These are phyloP conservation scores for Fragilariopsis cylindrus DNA, from an alignment of 108 stramenopile genomes.

Conservation along the genomic window DNA sequence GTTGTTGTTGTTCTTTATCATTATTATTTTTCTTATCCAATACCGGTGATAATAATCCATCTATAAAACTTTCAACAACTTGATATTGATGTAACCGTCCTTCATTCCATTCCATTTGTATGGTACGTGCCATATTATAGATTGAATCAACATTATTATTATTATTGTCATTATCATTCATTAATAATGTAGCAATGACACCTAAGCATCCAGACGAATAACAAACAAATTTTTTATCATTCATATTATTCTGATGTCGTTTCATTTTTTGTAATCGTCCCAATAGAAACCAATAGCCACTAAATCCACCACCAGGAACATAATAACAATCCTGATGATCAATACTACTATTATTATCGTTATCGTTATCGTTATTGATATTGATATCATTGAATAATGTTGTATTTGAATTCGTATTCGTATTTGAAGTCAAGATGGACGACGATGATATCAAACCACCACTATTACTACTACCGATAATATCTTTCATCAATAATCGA, in stretches of 20 bases:
- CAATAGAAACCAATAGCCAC: constrained; percentile 74
- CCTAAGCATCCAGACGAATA: constrained; percentile 76
- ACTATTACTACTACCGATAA: neutral
- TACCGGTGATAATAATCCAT: constrained; percentile 38
- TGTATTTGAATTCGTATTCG: too few relatives aligned
- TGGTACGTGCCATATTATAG: constrained; percentile 37
- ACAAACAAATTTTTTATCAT: constrained; percentile 28
- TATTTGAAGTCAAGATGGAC: neutral
- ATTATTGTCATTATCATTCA: neutral
- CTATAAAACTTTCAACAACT: constrained; percentile 58
- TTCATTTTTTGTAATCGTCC: constrained; percentile 46
- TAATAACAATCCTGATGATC: constrained; percentile 37
- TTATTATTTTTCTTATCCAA: constrained; percentile 12
- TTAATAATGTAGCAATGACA: constrained; percentile 39
- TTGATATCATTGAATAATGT: too few relatives aligned
- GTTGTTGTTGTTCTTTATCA: neutral
- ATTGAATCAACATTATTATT: constrained; percentile 7
- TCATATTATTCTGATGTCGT: neutral
- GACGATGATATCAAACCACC: neutral
- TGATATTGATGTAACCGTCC: constrained; percentile 56
- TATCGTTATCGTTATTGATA: too few relatives aligned
- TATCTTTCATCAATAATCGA: neutral
- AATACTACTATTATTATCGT: neutral
- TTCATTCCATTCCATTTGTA: constrained; percentile 48
- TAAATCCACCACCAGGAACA: constrained; percentile 74